Conservation (phyloP, 2,329 filamentous ascomycete species). For the Cladosporium sp. region DNA sequence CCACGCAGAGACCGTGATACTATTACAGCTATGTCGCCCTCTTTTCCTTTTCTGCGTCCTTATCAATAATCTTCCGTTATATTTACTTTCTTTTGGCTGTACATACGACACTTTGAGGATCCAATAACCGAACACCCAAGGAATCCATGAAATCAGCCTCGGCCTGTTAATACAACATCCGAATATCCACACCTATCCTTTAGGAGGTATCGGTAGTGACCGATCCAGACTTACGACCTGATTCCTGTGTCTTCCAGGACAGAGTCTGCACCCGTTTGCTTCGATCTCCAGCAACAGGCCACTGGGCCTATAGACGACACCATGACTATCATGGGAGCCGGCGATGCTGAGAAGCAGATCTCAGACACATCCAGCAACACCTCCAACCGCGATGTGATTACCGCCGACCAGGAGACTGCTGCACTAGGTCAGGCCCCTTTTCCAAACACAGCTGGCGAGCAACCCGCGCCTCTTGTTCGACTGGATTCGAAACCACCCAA, state of each 20-base stretch:
- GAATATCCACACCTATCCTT: background rate
- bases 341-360: slow-evolving; percentile 20
- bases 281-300: background rate
- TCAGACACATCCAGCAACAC: slow-evolving; percentile 22
- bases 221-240: background rate
- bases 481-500: slow-evolving; percentile 24
- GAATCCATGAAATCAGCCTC: background rate
- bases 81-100: background rate
- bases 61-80: background rate
- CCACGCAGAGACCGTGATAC: background rate
- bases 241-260: background rate
- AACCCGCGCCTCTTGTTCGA: slow-evolving; percentile 25
- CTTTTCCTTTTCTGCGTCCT: background rate
- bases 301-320: background rate
- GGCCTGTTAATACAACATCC: background rate
- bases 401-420: slow-evolving; percentile 28
- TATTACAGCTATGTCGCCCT: background rate
- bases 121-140: background rate
- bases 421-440: slow-evolving; percentile 28
- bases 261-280: background rate
- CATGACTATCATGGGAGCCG: slow-evolving; percentile 2
- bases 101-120: background rate
- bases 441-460: slow-evolving; percentile 22
- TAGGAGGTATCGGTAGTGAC: background rate
- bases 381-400: slow-evolving; percentile 20